Conservation (phyloP, 2,329 filamentous ascomycete genomes). For the Incumbomyces delicatus region DNA sequence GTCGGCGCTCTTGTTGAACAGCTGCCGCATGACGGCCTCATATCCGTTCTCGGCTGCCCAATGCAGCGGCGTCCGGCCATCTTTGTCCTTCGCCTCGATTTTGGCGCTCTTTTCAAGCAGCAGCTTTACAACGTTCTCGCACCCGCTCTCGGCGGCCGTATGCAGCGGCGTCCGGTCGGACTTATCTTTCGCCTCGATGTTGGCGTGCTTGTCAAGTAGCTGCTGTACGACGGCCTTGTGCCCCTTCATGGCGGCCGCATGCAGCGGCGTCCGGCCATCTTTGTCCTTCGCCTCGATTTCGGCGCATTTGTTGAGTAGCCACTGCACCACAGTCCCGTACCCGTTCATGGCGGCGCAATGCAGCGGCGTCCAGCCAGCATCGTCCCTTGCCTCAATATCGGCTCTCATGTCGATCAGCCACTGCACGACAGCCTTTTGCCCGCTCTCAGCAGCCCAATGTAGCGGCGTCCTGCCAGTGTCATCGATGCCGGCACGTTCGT, state of each 20-base stretch:
- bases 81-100: conserved; percentile 5
- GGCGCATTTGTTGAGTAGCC: too few species aligned
- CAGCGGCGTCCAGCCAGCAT: conserved; percentile 8
- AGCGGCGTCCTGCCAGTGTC: neutral
- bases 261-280: neutral
- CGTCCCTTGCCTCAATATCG: conserved; percentile 3
- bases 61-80: neutral
- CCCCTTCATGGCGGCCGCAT: conserved; percentile 1
- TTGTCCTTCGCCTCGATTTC: conserved; percentile 5
- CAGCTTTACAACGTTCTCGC: conserved; percentile 9
- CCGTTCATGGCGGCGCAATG: conserved; percentile 9
- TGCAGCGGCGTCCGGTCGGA: neutral
- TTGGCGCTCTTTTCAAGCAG: conserved; percentile 10
- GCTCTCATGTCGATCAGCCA: neutral
- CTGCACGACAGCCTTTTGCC: neutral
- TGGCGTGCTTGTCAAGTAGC: too few species aligned
- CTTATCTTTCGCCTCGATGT: too few species aligned
- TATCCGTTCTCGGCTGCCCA: conserved; percentile 4
- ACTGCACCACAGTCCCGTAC: too few species aligned
- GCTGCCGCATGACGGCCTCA: neutral
- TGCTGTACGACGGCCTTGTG: conserved; percentile 2
- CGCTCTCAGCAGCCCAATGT: neutral
- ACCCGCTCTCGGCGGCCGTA: neutral
- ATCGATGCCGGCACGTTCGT: too few species aligned
- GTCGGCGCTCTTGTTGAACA: neutral